A percentile compares a stretch with the other conserved stretches of the same genome.
These are phyloP conservation scores for Dryas octopetala DNA, from an alignment of 306 rosid species.

Conservation along the genomic window DNA sequence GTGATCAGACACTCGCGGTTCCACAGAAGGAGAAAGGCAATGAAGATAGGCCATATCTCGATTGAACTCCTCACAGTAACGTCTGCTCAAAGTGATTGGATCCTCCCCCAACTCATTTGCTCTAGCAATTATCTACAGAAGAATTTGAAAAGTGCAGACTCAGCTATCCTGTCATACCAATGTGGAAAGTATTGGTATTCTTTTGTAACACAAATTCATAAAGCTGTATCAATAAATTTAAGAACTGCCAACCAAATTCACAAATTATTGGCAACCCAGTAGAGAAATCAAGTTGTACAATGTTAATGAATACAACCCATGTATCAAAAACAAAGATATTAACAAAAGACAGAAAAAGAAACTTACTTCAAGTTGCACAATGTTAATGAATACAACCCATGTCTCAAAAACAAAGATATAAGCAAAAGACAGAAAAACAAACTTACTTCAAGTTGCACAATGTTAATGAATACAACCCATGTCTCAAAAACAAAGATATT, in stretches of 20 bases:
- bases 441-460: conserved; percentile 43
- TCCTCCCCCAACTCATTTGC: conserved; percentile 87
- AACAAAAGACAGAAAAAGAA: not conserved
- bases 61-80: conserved; percentile 74
- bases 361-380: conserved; percentile 43
- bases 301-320: not conserved
- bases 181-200: conserved; percentile 45
- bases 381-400: not conserved
- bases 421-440: not conserved
- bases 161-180: conserved; percentile 91
- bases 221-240: not conserved
- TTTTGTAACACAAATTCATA: conserved; percentile 12
- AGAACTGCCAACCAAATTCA: conserved; percentile 12
- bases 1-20: conserved; percentile 92
- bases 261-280: not conserved
- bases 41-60: conserved; percentile 73
- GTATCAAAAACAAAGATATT: not conserved
- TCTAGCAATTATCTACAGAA: conserved; percentile 93
- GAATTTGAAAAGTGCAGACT: conserved; percentile 89
- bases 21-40: conserved; percentile 81
- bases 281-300: not conserved
- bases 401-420: not conserved
- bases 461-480: not conserved
- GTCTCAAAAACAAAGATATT: not conserved
- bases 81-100: conserved; percentile 76